These are phyloP conservation scores for Sistotremastrum niveocremeum DNA, from an alignment of 768 basidiomycete species.

Conservation along the genomic window DNA sequence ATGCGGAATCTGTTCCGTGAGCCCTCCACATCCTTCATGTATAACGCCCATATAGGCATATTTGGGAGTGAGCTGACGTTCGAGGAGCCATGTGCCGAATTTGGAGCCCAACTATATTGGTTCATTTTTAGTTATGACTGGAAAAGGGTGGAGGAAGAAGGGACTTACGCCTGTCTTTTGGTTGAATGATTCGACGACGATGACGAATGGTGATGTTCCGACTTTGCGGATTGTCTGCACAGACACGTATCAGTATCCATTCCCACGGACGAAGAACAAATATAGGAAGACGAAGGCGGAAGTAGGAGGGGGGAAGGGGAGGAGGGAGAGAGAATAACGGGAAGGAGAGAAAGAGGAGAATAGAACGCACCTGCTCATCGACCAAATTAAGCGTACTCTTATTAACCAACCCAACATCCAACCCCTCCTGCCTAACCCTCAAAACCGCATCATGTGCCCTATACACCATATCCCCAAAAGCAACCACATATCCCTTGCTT, in stretches of 20 bases:
- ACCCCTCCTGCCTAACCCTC: constrained; percentile 51
- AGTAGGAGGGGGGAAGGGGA: no score
- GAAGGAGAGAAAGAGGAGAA: neutral
- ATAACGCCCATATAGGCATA: constrained; percentile 72
- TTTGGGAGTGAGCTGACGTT: constrained; percentile 66
- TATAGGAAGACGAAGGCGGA: no score
- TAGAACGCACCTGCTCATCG: constrained; percentile 50
- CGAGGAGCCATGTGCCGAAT: constrained; percentile 77
- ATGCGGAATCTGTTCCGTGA: constrained; percentile 74
- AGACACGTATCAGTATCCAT: no score
- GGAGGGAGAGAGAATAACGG: no score
- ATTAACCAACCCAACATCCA: constrained; percentile 79
- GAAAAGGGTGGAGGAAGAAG: neutral
- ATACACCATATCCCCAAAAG: constrained; percentile 82
- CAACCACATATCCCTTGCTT: constrained; percentile 67
- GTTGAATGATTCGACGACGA: constrained; percentile 77
- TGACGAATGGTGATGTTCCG: constrained; percentile 61
- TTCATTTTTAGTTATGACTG: neutral
- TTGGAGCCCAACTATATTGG: constrained; percentile 54
- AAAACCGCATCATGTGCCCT: constrained; percentile 74
- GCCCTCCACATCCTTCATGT: constrained; percentile 65
- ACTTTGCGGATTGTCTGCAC: constrained; percentile 49
- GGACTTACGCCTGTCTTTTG: constrained; percentile 67
- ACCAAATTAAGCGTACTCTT: constrained; percentile 74
- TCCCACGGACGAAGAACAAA: no score